Evolutionary conservation across 228 moss, liverwort and hornwort species (phyloP).

Genomic region (Sphagnum magellanicum): DNA sequence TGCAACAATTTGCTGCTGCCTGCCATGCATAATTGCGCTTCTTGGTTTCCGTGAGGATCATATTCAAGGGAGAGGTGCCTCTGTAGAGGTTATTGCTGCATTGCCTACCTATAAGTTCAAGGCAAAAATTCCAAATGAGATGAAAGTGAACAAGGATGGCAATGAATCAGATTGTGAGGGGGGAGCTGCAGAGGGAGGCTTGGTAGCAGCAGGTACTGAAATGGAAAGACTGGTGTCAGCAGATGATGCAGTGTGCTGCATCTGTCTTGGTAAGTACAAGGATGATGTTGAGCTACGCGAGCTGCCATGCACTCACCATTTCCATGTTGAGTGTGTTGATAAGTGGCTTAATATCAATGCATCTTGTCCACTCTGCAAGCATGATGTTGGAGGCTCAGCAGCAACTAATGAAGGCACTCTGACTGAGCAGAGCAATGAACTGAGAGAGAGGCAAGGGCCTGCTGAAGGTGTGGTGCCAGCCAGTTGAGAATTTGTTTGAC

Average conservation of each 20-base stretch:
- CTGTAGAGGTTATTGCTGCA: constrained; percentile 18
- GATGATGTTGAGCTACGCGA: constrained; percentile 48
- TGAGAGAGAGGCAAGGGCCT: constrained; percentile 13
- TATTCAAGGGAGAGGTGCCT: constrained; percentile 20
- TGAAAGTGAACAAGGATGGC: constrained; percentile 34
- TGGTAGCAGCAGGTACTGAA: constrained; percentile 45
- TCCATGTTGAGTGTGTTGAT: constrained; percentile 59
- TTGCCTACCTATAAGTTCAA: constrained; percentile 37
- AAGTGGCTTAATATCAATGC: constrained; percentile 61
- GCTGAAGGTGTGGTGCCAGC: constrained; percentile 10
- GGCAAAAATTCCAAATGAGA: constrained; percentile 13
- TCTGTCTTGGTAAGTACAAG: constrained; percentile 51
- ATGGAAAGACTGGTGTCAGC: constrained; percentile 48
- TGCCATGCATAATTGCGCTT: constrained; percentile 27
- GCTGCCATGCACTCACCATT: constrained; percentile 51
- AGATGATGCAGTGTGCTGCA: constrained; percentile 60
- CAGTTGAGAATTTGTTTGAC: constrained; percentile 13
- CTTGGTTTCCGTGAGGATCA: constrained; percentile 22
- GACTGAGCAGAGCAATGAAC: constrained; percentile 13
- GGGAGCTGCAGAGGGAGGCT: constrained; percentile 32
- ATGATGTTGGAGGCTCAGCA: constrained; percentile 33
- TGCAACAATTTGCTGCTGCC: constrained; percentile 30
- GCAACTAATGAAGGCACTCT: constrained; percentile 9
- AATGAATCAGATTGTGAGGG: constrained; percentile 49
- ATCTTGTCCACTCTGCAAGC: constrained; percentile 60